Conservation (phyloP, 2,329 filamentous ascomycete genomes). For the Trichoderma asperellum region DNA sequence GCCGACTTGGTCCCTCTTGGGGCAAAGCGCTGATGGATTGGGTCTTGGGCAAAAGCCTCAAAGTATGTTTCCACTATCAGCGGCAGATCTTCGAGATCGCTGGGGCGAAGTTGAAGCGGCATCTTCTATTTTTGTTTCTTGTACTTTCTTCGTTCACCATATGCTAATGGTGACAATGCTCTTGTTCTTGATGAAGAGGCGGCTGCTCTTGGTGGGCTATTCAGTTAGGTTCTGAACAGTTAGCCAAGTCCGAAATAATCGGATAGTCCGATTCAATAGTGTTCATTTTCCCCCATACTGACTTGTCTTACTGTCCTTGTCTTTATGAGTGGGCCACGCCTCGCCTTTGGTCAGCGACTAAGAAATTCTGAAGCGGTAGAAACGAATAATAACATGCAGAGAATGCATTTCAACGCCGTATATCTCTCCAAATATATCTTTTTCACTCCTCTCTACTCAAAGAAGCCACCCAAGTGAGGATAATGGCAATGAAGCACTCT, state of each 20-base stretch:
- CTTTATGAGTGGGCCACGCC: background rate
- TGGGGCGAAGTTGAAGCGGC: background rate
- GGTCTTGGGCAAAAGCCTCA: slow-evolving; percentile 24
- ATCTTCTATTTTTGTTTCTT: background rate
- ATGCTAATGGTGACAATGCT: background rate
- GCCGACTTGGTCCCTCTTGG: slow-evolving; percentile 16
- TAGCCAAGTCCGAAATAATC: background rate
- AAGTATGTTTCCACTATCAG: slow-evolving; percentile 27
- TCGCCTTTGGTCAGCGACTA: background rate
- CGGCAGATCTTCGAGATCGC: slow-evolving; percentile 6
- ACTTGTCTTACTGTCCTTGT: background rate
- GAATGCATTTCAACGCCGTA: background rate
- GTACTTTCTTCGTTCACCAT: background rate
- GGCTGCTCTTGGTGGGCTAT: background rate
- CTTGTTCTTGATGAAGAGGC: background rate
- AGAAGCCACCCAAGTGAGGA: background rate
- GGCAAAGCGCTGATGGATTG: slow-evolving; percentile 14
- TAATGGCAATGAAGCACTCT: background rate
- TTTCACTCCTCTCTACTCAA: background rate
- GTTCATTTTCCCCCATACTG: background rate
- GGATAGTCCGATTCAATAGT: background rate
- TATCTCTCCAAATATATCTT: background rate
- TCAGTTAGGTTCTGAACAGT: background rate
- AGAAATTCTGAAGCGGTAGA: background rate
- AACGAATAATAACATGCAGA: background rate